Evolutionary conservation across 2,329 filamentous ascomycete species (phyloP), one percentile per base, ranked within the genome.

Genomic region (Setomelanomma holmii): DNA sequence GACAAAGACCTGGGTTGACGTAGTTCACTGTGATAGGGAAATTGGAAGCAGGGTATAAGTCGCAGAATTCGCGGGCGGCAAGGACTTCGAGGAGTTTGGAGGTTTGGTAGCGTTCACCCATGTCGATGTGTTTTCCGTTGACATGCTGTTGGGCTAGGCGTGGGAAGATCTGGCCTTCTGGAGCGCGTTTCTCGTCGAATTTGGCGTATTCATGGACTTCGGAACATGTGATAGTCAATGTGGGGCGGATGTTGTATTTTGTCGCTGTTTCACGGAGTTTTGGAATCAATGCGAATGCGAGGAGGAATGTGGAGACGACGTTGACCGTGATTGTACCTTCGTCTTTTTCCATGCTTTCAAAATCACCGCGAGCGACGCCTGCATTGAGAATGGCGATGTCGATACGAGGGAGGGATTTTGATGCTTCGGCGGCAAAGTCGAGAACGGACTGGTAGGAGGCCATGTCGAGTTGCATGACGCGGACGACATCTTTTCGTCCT

Each of bases 401-500:
- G 2, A 79, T 36, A 12, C 69, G 49, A 8, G 63, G 34, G 4
- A 76, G 52, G 22, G 60, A 52, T 23, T 49, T 53, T 2, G 55
- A 45, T 2, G 58, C 64, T 19, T 65, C 55, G 8, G 58, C 49
- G 1, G 67, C 69, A 40, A 79, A 78, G 11, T 60, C 50, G 5
- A 62, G 56, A 2, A 80, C 74, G 20, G 67, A 76, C 2, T 67
- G 62, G 47, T 76, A 79, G 16, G 63, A 72, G 5, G 58, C 48
- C 24, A 81, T 70, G 58, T 82, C 79, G 2, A 82, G 65, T 3
- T 67, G 64, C 79, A 79, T 81, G 12, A 80, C 79, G 54, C 79
- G 72, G 34, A 80, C 60, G 3, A 75, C 68, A 20, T 66, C 58
- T 22, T 58, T 61, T 14, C 53, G 35, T 7, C 62, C 62, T 4